phyloP scores from a whole-genome alignment of 2,329 filamentous ascomycete genomes.

The Mycosphaerella arachidis region DNA sequence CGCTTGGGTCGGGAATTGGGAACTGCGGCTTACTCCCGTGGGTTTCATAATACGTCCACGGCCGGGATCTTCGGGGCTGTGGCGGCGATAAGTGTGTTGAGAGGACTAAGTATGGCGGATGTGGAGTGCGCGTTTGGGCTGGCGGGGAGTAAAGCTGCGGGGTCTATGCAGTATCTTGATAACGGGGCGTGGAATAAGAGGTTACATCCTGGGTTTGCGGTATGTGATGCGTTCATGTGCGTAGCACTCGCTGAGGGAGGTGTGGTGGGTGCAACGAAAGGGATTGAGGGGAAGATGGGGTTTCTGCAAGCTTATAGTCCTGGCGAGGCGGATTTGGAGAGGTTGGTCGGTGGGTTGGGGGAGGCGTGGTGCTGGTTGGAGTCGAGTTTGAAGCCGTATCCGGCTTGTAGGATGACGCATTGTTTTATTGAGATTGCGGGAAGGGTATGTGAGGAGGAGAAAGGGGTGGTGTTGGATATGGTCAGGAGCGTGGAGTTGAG shows the following conservation, averaged over 20 bases:
- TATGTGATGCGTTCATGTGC: slow-evolving; percentile 37
- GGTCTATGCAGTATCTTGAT: slow-evolving; percentile 38
- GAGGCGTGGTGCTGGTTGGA: slow-evolving; percentile 25
- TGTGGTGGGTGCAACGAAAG: slow-evolving; percentile 28
- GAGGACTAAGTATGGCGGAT: slow-evolving; percentile 19
- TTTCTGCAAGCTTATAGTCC: slow-evolving; percentile 31
- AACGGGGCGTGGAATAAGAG: slow-evolving; percentile 39
- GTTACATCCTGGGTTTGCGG: slow-evolving; percentile 38
- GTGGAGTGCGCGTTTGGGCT: slow-evolving; percentile 37
- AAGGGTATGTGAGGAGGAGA: slow-evolving; percentile 10
- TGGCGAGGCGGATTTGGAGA: slow-evolving; percentile 19
- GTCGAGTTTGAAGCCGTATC: slow-evolving; percentile 29
- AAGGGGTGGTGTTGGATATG: slow-evolving; percentile 9
- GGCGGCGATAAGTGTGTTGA: slow-evolving; percentile 32
- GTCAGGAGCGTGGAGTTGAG: slow-evolving; percentile 19
- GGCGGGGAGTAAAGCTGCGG: slow-evolving; percentile 36
- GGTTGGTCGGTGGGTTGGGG: slow-evolving; percentile 23
- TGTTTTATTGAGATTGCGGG: slow-evolving; percentile 31
- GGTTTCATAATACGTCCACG: slow-evolving; percentile 38
- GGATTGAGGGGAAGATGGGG: slow-evolving; percentile 29
- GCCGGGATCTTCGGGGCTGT: slow-evolving; percentile 38
- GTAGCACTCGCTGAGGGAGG: slow-evolving; percentile 35
- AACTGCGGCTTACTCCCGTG: slow-evolving; percentile 33
- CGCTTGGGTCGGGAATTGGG: slow-evolving; percentile 34
- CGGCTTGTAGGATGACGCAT: slow-evolving; percentile 33